Base-by-base conservation (phyloP, 345 rosid species). In the Bruguiera sexangula region DNA sequence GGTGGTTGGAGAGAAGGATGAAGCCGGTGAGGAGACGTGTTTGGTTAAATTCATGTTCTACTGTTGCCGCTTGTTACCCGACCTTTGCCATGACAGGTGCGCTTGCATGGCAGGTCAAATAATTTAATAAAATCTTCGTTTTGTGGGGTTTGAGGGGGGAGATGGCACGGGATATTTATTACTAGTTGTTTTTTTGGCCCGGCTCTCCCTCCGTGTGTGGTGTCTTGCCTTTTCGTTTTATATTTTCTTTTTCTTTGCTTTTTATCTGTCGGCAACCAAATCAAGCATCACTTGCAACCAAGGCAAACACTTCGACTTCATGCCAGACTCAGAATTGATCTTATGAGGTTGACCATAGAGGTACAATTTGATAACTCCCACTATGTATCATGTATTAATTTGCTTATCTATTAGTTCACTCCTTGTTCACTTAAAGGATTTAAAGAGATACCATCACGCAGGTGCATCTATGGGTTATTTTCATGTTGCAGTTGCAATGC, bases 31-130 rank as follows among this genome's bases (percentile, higher is more conserved):
- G 27, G 19, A 53, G 69, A 21, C 46, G 2, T 32, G 69, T 66
- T 6, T 55, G 70, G 62, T 34, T 24, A 27, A 30, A 21, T 50
- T 48, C 6, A 48, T 55, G 62, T 67, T n/a, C 4, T 6, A 6
- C 22, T 34, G 60, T 30, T 36, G 52, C 11, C 22, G 32, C 37
- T 52, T 53, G 36, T 60, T 24, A 3, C 27, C n/a, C 3, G 81
- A 20, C 81, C 81, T 77, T 77, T 77, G 81, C 81, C 81, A 77
- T 73, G 81, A 51, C 68, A 53, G 81, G 81, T 77, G 81, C 74
- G 81, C 81, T 77, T 69, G 81, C 77, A 26, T 77, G 81, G 81
- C 81, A 73, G 81, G 81, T 73, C 81, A 72, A 64, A 74, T 16
- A 64, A 26, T 30, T 24, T 64, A 75, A 75, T 75, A 75, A 64